These are phyloP conservation scores for Breynia disticha DNA, from an alignment of 441 rosid species.

Conservation along the genomic window DNA sequence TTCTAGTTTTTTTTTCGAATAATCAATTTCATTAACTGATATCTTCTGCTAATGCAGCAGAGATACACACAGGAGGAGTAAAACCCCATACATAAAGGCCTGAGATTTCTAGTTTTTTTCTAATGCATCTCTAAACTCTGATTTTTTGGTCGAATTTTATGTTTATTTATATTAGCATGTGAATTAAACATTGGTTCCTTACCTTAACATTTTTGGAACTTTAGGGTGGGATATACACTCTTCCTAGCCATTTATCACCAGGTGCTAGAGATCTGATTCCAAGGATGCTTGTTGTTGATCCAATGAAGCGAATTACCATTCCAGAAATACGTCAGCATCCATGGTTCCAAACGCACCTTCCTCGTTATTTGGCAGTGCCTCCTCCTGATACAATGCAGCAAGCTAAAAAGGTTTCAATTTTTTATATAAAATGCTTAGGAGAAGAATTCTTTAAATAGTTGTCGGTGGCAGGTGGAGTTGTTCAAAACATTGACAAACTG, in stretches of 20 bases:
- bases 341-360: constrained; percentile 93
- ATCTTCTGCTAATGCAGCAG: too few species aligned
- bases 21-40: too few species aligned
- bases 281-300: constrained; percentile 92
- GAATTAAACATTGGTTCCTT: too few species aligned
- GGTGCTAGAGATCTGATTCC: constrained; percentile 95
- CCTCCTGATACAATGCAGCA: constrained; percentile 95
- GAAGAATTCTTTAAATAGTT: neutral
- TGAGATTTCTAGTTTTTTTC: too few species aligned
- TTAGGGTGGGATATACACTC: constrained; percentile 93
- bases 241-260: constrained; percentile 87
- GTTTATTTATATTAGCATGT: too few species aligned
- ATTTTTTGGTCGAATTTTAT: too few species aligned
- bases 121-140: too few species aligned
- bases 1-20: too few species aligned
- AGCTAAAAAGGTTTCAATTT: constrained; percentile 66
- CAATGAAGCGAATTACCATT: constrained; percentile 83
- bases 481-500: neutral
- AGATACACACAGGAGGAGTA: too few species aligned
- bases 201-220: neutral
- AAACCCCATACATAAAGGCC: too few species aligned
- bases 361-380: constrained; percentile 92
- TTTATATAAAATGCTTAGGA: neutral
- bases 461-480: neutral
- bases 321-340: constrained; percentile 94